Evolutionary conservation across 306 rosid genomes (phyloP).

Genomic region (Pyrus bretschneideri): DNA sequence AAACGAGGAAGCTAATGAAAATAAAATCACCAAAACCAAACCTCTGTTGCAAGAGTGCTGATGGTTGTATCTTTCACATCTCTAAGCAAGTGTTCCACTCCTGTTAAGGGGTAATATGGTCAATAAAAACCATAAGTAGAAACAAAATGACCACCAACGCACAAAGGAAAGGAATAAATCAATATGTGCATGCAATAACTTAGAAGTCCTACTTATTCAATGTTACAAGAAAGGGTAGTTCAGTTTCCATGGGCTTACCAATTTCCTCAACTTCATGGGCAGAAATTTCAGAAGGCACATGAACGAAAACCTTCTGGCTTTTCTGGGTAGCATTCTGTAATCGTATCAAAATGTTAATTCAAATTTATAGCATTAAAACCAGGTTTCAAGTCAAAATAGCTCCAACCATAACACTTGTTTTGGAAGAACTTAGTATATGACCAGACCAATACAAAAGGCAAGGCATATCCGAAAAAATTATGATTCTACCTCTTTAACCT

Average conservation of each 20-base stretch:
- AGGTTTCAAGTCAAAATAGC: not conserved
- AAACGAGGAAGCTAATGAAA: not conserved
- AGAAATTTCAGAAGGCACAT: slow-evolving; percentile 74
- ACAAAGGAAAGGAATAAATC: not conserved
- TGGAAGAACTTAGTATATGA: not conserved
- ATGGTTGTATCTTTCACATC: slow-evolving; percentile 67
- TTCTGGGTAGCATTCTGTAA: slow-evolving; percentile 79
- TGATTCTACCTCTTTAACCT: slow-evolving; percentile 65
- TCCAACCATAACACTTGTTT: not conserved
- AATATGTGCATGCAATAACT: not conserved
- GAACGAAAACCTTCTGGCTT: slow-evolving; percentile 80
- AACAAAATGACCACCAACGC: not conserved
- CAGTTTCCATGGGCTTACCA: slow-evolving; percentile 31
- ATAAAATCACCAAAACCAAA: not conserved
- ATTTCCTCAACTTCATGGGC: slow-evolving; percentile 91
- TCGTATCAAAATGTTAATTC: slow-evolving; percentile 12
- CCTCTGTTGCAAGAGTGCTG: slow-evolving; percentile 83
- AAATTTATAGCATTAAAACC: not conserved
- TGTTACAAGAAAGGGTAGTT: not conserved
- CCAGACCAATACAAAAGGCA: not conserved
- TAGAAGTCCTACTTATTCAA: not conserved
- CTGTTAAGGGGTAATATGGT: not conserved
- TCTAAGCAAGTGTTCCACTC: slow-evolving; percentile 63
- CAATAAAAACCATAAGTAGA: not conserved
- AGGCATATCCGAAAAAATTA: not conserved